Percentiles rank a stretch among this genome's conserved stretches.
phyloP scores from a whole-genome alignment of 2,329 filamentous ascomycete genomes.

The Neopestalotiopsis clavispora region DNA sequence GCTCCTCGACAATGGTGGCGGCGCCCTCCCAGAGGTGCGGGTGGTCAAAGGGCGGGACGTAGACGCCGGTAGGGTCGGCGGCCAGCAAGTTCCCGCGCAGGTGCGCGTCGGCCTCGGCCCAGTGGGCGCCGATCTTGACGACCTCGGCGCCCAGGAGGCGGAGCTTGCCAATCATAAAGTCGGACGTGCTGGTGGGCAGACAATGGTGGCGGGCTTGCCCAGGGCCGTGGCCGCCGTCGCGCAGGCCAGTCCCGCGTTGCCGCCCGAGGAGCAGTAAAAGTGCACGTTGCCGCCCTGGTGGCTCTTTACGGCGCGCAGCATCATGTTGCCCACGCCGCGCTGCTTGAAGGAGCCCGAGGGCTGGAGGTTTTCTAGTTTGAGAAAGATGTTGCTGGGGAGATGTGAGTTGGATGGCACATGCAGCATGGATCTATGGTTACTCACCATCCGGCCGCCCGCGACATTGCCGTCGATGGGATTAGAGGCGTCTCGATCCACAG shows the following conservation, averaged over 20 bases:
- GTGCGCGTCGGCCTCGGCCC: slow-evolving; percentile 72
- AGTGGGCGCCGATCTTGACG: slow-evolving; percentile 69
- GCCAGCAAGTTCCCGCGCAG: slow-evolving; percentile 63
- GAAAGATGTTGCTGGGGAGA: slow-evolving; percentile 70
- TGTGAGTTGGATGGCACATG: slow-evolving; percentile 10
- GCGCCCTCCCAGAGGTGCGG: slow-evolving; percentile 71
- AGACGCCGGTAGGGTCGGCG: slow-evolving; percentile 57
- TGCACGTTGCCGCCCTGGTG: slow-evolving; percentile 50
- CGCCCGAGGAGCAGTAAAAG: slow-evolving; percentile 82
- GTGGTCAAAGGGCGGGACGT: slow-evolving; percentile 74
- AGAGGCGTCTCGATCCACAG: slow-evolving; percentile 78
- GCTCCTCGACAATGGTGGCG: slow-evolving; percentile 60
- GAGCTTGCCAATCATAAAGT: slow-evolving; percentile 75
- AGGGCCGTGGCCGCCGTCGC: slow-evolving; percentile 73
- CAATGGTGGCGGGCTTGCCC: slow-evolving; percentile 72
- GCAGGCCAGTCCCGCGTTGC: slow-evolving; percentile 85
- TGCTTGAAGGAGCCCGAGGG: slow-evolving; percentile 89
- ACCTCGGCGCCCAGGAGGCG: slow-evolving; percentile 71
- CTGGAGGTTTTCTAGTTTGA: slow-evolving; percentile 86
- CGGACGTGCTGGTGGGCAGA: slow-evolving; percentile 70
- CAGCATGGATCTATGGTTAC: slow-evolving; percentile 27
- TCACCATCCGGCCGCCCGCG: slow-evolving; percentile 74
- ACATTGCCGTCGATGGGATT: slow-evolving; percentile 69
- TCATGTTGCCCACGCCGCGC: slow-evolving; percentile 74
- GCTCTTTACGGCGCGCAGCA: slow-evolving; percentile 48